A percentile compares a stretch with the other conserved stretches of the same genome.
These are phyloP conservation scores for Eudorina sp. DNA, from an alignment of 139 green algal genomes.

Conservation along the genomic window DNA sequence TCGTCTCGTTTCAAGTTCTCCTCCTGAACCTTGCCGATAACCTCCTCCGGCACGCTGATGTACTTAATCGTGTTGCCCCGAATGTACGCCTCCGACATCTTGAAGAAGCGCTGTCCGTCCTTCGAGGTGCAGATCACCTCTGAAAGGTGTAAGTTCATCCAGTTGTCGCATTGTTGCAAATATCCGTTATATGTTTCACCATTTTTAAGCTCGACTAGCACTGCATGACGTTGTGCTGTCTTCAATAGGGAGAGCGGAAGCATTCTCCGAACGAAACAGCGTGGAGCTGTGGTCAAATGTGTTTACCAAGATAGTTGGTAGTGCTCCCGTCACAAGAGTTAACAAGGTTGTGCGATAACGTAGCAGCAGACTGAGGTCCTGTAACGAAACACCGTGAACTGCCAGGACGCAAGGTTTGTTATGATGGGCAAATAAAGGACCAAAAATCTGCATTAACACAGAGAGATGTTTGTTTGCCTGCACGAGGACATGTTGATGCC, in stretches of 20 bases:
- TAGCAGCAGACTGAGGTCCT: too few relatives aligned
- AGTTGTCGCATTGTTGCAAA: slow-evolving; percentile 95
- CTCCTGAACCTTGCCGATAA: slow-evolving; percentile 93
- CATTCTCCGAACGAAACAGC: too few relatives aligned
- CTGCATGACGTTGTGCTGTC: slow-evolving; percentile 86
- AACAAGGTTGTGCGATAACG: too few relatives aligned
- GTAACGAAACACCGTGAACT: too few relatives aligned
- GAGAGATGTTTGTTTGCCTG: too few relatives aligned
- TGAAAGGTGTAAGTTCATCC: slow-evolving; percentile 98
- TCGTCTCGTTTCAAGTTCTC: slow-evolving; percentile 72
- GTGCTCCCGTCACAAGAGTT: too few relatives aligned
- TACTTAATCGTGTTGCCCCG: slow-evolving; percentile 99
- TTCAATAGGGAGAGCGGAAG: slow-evolving; percentile 92
- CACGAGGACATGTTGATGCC: too few relatives aligned
- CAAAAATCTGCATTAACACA: too few relatives aligned
- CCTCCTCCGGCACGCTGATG: slow-evolving; percentile 96
- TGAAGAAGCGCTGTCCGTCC: slow-evolving; percentile 97
- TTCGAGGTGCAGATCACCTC: slow-evolving; percentile 99
- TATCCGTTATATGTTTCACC: slow-evolving; percentile 99
- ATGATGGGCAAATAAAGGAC: too few relatives aligned
- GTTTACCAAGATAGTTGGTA: too few relatives aligned
- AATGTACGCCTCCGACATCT: slow-evolving; percentile 96
- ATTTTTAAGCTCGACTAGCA: slow-evolving; percentile 98
- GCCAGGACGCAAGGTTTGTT: too few relatives aligned
- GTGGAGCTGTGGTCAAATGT: too few relatives aligned